Evolutionary conservation across 768 basidiomycete genomes (phyloP), one percentile per base, ranked within the genome.

Genomic region (Saitozyma sp.): DNA sequence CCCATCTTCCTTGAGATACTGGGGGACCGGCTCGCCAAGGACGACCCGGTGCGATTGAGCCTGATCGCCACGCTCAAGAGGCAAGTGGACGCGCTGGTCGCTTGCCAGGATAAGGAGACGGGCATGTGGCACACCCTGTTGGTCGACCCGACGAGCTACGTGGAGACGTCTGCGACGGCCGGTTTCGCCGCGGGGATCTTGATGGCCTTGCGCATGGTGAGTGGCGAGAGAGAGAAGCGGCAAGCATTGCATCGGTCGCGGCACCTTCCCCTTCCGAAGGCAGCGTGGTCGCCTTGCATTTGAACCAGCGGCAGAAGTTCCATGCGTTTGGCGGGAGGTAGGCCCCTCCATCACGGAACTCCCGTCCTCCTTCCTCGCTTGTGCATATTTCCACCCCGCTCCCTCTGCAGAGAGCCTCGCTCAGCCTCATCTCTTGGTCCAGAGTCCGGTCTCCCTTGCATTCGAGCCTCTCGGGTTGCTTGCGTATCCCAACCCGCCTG

Each of bases 61-160:
- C 85, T 8, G 79, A 82, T 29, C 7, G 78, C 81, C 1, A 81
- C 83, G 8, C 76, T 85, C 20, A 73, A 73, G 50, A 75, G 82
- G 11, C 85, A 85, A 64, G 81, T 85, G 49, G 81, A 85, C 64
- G 83, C 83, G 0, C 70, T 85, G 29, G 81, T 84, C 40, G 71
- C 74, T 56, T 80, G 69, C 41, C 84, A 85, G 65, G 83, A 86
- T 66, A 57, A 61, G 53, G 64, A 74, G 52, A 81, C 82, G 7
- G 84, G 84, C 2, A 75, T 85, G 13, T 86, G 85, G 84, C 84
- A 84, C 67, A 86, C 85, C 13, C 80, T 85, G 56, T 72, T 86
- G 46, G 83, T 84, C 64, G 85, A 73, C 73, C 76, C 81, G 37
- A 80, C 78, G 2, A 83, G 82, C 17, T 85, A 85, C 68, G 78